Percentiles rank a stretch among this genome's conserved stretches.
Conservation (phyloP, 768 basidiomycete genomes). For the Lepiota venenata region DNA sequence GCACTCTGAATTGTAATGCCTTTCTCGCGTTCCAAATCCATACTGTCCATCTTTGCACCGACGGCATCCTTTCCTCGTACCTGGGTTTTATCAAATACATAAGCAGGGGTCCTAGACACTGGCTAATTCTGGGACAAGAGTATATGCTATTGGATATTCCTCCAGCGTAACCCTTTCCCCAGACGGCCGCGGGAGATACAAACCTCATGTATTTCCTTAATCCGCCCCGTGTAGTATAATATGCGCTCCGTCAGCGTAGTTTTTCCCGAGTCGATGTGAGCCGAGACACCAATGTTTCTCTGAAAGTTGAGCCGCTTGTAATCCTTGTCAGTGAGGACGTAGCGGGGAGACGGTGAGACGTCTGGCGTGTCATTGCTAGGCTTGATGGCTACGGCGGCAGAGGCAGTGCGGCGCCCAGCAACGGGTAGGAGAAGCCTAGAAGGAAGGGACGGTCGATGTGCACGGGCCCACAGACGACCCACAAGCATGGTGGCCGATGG, state of each 20-base stretch:
- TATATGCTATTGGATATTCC: slow-evolving; percentile 5
- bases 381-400: slow-evolving; percentile 41
- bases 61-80: slow-evolving; percentile 93
- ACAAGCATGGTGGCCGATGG: slow-evolving; percentile 6
- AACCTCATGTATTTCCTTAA: slow-evolving; percentile 95
- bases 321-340: slow-evolving; percentile 64
- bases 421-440: not conserved
- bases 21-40: slow-evolving; percentile 98
- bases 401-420: slow-evolving; percentile 33
- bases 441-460: slow-evolving; percentile 6
- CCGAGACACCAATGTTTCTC: slow-evolving; percentile 94
- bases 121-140: not conserved
- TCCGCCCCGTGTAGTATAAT: slow-evolving; percentile 93
- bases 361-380: slow-evolving; percentile 17
- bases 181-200: slow-evolving; percentile 20
- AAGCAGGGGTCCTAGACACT: not conserved
- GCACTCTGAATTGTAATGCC: slow-evolving; percentile 99
- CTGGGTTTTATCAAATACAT: slow-evolving; percentile 30
- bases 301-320: slow-evolving; percentile 63
- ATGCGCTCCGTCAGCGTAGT: slow-evolving; percentile 97
- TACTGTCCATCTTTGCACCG: slow-evolving; percentile 99
- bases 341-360: slow-evolving; percentile 23
- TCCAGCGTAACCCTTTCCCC: not conserved
- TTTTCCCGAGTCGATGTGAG: slow-evolving; percentile 96
- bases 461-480: slow-evolving; percentile 4